These are phyloP conservation scores for Xylaria longipes DNA, from an alignment of 495 filamentous ascomycete species.

Conservation along the genomic window DNA sequence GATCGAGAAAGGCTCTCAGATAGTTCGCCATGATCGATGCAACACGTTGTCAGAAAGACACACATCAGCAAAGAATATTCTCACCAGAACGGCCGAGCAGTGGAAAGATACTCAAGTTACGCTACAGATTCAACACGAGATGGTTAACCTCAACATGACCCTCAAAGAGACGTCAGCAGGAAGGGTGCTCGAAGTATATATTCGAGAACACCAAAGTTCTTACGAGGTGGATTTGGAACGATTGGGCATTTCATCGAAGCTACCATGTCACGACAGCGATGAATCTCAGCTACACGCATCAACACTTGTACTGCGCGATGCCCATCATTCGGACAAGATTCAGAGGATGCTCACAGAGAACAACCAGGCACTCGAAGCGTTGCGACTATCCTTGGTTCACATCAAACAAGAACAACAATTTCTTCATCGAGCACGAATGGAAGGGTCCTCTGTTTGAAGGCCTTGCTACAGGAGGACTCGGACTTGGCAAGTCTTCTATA, in stretches of 20 bases:
- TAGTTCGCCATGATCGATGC: background rate
- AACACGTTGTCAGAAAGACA: background rate
- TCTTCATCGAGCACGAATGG: slow-evolving; percentile 1
- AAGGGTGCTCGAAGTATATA: background rate
- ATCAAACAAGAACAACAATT: background rate
- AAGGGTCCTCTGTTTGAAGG: background rate
- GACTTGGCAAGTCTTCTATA: background rate
- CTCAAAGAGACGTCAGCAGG: slow-evolving; percentile 25
- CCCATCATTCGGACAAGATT: background rate
- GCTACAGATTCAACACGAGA: slow-evolving; percentile 30
- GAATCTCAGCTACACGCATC: background rate
- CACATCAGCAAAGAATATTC: background rate
- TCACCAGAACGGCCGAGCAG: background rate
- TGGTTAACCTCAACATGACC: slow-evolving; percentile 24
- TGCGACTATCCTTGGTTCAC: slow-evolving; percentile 9
- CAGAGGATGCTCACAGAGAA: background rate
- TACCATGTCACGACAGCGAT: background rate
- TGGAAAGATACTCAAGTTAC: slow-evolving; percentile 11
- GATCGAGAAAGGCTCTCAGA: slow-evolving; percentile 10
- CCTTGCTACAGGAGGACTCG: slow-evolving; percentile 1
- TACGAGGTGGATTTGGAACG: background rate
- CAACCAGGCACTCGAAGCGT: slow-evolving; percentile 6
- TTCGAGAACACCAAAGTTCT: background rate
- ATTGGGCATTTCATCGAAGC: background rate
- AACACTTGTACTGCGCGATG: background rate